phyloP scores from a whole-genome alignment of 331 rosid genomes.

The Acacia concinna region DNA sequence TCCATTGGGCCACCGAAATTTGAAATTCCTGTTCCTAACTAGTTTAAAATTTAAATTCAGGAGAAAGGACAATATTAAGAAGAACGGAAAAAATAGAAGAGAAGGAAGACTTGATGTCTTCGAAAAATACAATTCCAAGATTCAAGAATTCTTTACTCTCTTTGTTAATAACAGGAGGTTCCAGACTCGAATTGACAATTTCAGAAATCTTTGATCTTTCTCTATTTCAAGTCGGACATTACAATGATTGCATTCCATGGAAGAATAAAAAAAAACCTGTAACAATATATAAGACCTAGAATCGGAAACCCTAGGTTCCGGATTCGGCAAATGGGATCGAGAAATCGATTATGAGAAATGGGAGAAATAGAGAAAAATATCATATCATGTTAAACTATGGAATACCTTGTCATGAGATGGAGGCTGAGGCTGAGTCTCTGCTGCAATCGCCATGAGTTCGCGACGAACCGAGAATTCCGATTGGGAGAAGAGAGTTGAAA shows the following conservation, averaged over 20 bases:
- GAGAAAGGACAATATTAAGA: not conserved
- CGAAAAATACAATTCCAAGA: not conserved
- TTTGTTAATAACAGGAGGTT: not conserved
- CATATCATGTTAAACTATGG: not conserved
- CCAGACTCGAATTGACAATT: not conserved
- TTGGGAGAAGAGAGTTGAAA: constrained; percentile 7
- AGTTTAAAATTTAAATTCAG: not conserved
- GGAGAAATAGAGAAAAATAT: not conserved
- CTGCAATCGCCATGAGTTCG: constrained; percentile 69
- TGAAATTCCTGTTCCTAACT: constrained; percentile 2
- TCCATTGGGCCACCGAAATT: not conserved
- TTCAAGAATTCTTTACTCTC: not conserved
- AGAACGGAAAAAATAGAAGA: not conserved
- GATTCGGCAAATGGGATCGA: constrained; percentile 18
- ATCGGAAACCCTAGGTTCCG: constrained; percentile 43
- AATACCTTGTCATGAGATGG: constrained; percentile 65
- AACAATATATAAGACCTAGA: not conserved
- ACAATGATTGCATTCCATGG: not conserved
- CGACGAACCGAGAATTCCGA: not conserved
- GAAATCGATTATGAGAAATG: not conserved
- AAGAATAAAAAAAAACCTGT: not conserved
- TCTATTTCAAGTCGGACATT: not conserved
- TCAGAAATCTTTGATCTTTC: not conserved
- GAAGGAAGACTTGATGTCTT: not conserved
- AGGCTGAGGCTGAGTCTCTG: constrained; percentile 62